Conservation (phyloP, 345 rosid species). For the Nephelium lappaceum region DNA sequence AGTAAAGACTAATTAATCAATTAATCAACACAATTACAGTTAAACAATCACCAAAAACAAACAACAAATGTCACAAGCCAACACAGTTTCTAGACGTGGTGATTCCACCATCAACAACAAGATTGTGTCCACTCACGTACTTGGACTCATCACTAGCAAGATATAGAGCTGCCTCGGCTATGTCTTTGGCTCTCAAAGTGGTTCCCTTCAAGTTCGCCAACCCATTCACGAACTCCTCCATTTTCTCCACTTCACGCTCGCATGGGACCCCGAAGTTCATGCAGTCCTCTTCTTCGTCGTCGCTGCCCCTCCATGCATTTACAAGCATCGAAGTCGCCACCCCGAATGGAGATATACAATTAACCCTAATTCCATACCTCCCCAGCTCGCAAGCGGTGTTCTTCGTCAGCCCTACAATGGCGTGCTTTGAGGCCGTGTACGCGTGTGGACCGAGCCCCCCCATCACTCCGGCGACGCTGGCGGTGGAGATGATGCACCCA, state of each 20-base stretch:
- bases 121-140: slow-evolving; percentile 85
- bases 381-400: slow-evolving; percentile 85
- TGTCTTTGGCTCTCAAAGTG: slow-evolving; percentile 59
- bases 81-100: slow-evolving; percentile 78
- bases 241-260: slow-evolving; percentile 53
- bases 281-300: slow-evolving; percentile 41
- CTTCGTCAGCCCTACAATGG: slow-evolving; percentile 78
- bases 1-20: neutral
- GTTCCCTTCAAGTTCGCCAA: slow-evolving; percentile 62
- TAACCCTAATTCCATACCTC: slow-evolving; percentile 68
- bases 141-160: slow-evolving; percentile 84
- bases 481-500: slow-evolving; percentile 72
- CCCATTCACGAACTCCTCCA: slow-evolving; percentile 71
- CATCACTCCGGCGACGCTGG: slow-evolving; percentile 83
- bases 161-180: slow-evolving; percentile 84
- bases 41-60: slow-evolving; percentile 5
- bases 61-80: slow-evolving; percentile 49
- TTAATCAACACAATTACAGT: neutral
- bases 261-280: slow-evolving; percentile 36
- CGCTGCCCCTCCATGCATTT: slow-evolving; percentile 55
- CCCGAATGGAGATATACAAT: slow-evolving; percentile 88
- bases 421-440: slow-evolving; percentile 87
- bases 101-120: slow-evolving; percentile 85
- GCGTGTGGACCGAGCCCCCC: slow-evolving; percentile 92
- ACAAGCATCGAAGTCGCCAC: slow-evolving; percentile 82